A percentile compares a stretch with the other conserved stretches of the same genome.
These are phyloP conservation scores for Byssothecium circinans DNA, from an alignment of 2,329 filamentous ascomycete genomes.

Conservation along the genomic window DNA sequence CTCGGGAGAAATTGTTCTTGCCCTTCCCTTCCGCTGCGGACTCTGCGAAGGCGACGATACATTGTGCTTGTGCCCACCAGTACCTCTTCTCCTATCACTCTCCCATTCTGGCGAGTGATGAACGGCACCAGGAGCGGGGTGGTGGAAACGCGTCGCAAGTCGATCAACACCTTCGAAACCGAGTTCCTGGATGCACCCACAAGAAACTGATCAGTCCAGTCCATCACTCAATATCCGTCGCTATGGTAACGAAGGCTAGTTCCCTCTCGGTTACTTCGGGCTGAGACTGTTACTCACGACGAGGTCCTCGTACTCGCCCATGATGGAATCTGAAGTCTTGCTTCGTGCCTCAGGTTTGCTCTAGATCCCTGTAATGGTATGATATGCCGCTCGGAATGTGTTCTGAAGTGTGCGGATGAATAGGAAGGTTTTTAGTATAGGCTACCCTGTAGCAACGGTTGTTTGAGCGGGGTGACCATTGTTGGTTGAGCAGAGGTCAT, in stretches of 20 bases:
- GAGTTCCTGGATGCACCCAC: slow-evolving; percentile 29
- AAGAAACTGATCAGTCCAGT: neutral
- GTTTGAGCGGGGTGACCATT: neutral
- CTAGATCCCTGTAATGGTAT: neutral
- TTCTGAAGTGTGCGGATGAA: neutral
- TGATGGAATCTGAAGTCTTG: neutral
- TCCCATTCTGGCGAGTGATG: slow-evolving; percentile 11
- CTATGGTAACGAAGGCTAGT: too few species aligned
- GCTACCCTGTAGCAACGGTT: too few species aligned
- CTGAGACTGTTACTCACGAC: slow-evolving; percentile 10
- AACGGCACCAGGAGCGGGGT: slow-evolving; percentile 25
- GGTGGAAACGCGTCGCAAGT: slow-evolving; percentile 33
- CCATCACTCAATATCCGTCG: too few species aligned
- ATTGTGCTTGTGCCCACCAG: neutral
- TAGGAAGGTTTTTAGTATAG: too few species aligned
- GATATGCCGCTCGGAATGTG: neutral
- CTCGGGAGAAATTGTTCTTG: neutral
- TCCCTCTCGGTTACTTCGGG: too few species aligned
- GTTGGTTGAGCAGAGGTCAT: neutral
- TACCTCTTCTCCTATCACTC: neutral
- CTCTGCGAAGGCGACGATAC: neutral
- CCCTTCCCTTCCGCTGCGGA: neutral
- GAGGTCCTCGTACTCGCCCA: slow-evolving; percentile 5
- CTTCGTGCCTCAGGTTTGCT: neutral
- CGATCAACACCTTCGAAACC: slow-evolving; percentile 39